Evolutionary conservation across 75 land plant species (phyloP).

Genomic region (Cupressus sempervirens): DNA sequence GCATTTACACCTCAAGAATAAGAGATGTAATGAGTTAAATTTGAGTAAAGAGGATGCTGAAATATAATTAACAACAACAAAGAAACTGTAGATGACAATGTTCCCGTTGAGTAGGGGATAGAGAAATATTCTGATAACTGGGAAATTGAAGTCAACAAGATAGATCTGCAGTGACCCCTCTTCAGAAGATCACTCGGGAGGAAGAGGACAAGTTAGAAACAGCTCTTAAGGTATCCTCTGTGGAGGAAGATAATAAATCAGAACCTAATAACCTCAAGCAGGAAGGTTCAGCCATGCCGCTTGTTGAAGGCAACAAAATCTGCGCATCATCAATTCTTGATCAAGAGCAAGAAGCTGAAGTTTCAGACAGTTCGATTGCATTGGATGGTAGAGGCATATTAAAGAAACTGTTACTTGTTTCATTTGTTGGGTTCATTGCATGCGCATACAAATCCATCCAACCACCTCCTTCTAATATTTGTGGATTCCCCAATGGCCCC

Average conservation of each 20-base stretch:
- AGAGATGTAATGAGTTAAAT: too few species aligned
- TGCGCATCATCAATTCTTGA: not conserved
- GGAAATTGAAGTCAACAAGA: not conserved
- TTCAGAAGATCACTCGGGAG: too few species aligned
- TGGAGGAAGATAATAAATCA: not conserved
- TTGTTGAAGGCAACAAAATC: not conserved
- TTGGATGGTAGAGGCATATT: not conserved
- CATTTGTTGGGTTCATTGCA: constrained; percentile 25
- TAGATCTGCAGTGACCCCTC: not conserved
- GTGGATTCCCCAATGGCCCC: constrained; percentile 73
- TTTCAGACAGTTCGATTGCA: too few species aligned
- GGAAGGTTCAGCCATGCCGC: not conserved
- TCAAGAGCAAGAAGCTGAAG: not conserved
- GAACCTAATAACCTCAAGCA: not conserved
- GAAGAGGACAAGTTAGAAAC: not conserved
- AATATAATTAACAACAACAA: not conserved
- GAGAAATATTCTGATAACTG: not conserved
- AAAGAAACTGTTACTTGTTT: constrained; percentile 7
- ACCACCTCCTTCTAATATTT: constrained; percentile 58
- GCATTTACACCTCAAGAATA: too few species aligned
- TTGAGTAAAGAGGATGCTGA: not conserved
- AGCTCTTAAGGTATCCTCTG: not conserved
- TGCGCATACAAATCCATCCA: constrained; percentile 44
- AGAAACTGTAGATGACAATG: not conserved
- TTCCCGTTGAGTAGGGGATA: not conserved